Percentiles rank a stretch among this genome's conserved stretches.
These are phyloP conservation scores for Talaromyces sp. DNA, from an alignment of 2,329 filamentous ascomycete species.

Conservation along the genomic window DNA sequence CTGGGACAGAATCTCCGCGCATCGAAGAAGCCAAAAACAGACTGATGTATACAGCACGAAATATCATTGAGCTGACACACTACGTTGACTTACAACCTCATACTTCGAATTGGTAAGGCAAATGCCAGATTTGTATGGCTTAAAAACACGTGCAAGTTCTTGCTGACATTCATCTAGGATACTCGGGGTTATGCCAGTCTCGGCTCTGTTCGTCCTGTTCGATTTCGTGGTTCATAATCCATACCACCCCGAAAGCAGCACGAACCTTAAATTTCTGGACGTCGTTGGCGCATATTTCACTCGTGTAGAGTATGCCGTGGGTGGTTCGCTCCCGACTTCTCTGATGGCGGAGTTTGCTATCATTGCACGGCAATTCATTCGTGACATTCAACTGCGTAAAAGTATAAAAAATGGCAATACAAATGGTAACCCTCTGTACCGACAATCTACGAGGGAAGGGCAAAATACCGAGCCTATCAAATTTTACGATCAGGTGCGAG, in stretches of 20 bases:
- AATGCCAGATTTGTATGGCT: no score
- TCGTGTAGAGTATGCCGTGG: constrained; percentile 36
- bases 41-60: constrained; percentile 29
- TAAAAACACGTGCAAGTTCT: background rate
- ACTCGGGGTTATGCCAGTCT: constrained; percentile 33
- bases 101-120: constrained; percentile 29
- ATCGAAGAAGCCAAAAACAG: constrained; percentile 20
- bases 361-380: constrained; percentile 40
- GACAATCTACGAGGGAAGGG: background rate
- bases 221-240: constrained; percentile 40
- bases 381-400: constrained; percentile 13
- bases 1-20: constrained; percentile 13
- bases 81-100: constrained; percentile 32
- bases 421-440: background rate
- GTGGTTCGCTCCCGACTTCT: constrained; percentile 33
- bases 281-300: constrained; percentile 43
- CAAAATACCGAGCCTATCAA: background rate
- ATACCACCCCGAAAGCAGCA: constrained; percentile 29
- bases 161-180: constrained; percentile 18
- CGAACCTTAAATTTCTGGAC: constrained; percentile 39
- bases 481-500: background rate
- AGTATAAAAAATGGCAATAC: background rate
- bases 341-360: constrained; percentile 38
- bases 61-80: constrained; percentile 30
- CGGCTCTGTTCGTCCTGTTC: constrained; percentile 39